Conservation (phyloP, 2,329 filamentous ascomycete genomes). For the Fusarium sp. region DNA sequence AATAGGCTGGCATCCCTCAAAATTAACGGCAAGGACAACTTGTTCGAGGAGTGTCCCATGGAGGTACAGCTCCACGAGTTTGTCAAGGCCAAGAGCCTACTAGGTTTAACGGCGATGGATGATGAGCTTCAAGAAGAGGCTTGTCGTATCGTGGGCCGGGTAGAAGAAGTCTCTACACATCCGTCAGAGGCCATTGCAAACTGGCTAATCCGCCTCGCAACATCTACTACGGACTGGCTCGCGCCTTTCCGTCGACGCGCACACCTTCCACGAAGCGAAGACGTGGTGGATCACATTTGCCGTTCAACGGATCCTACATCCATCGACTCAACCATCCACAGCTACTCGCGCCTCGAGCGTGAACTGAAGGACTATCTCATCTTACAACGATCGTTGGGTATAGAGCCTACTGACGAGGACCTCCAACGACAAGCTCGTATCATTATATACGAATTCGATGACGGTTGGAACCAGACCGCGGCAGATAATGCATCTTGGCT, state of each 20-base stretch:
- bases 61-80: constrained; percentile 65
- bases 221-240: constrained; percentile 63
- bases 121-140: constrained; percentile 68
- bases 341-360: constrained; percentile 63
- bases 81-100: constrained; percentile 58
- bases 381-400: constrained; percentile 54
- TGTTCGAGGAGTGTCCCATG: constrained; percentile 66
- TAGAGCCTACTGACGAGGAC: constrained; percentile 62
- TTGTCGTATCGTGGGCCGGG: constrained; percentile 65
- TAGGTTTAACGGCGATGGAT: constrained; percentile 69
- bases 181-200: constrained; percentile 62
- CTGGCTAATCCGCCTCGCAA: constrained; percentile 65
- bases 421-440: constrained; percentile 66
- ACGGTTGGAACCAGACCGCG: constrained; percentile 71
- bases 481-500: constrained; percentile 67
- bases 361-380: constrained; percentile 65
- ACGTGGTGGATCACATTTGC: constrained; percentile 58
- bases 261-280: constrained; percentile 65
- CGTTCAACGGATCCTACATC: constrained; percentile 63
- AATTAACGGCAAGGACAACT: constrained; percentile 66
- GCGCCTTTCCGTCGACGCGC: constrained; percentile 64
- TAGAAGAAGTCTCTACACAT: constrained; percentile 61
- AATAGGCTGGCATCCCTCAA: constrained; percentile 59
- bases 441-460: constrained; percentile 70
- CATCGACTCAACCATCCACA: constrained; percentile 69